Evolutionary conservation across 805 yeast genomes (phyloP).

Genomic region (Starmerella sp.): DNA sequence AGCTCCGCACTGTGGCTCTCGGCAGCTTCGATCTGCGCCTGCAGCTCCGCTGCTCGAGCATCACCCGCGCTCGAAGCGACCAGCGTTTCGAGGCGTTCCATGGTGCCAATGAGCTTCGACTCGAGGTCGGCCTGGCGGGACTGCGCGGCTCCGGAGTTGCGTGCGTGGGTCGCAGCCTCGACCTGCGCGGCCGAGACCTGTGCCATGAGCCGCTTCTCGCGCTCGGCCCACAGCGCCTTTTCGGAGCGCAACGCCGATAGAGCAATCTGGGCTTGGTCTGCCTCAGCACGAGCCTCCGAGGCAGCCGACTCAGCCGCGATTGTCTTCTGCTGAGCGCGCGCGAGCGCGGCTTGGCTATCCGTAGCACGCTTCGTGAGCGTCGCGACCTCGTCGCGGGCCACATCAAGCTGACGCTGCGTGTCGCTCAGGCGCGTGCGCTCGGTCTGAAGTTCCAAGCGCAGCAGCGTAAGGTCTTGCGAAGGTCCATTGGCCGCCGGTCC

Average conservation of each 20-base stretch:
- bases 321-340: constrained; percentile 5
- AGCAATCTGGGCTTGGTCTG: background rate
- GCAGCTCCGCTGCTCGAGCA: constrained; percentile 24
- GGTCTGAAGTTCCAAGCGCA: constrained; percentile 20
- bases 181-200: constrained; percentile 3
- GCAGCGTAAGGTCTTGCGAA: background rate
- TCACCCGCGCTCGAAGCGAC: constrained; percentile 16
- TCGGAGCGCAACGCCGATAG: background rate
- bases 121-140: constrained; percentile 1
- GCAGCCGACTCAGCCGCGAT: background rate
- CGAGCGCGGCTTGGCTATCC: background rate
- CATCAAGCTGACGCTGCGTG: constrained; percentile 27
- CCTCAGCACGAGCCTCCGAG: constrained; percentile 14
- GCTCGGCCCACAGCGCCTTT: constrained; percentile 4
- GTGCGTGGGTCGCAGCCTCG: background rate
- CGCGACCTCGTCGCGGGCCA: constrained; percentile 22
- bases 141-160: background rate
- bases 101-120: background rate
- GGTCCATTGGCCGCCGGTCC: background rate
- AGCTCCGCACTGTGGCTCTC: constrained; percentile 9
- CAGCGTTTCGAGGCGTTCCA: constrained; percentile 11
- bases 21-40: constrained; percentile 15
- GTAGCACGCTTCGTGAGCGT: background rate
- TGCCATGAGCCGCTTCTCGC: constrained; percentile 13
- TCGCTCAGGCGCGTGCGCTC: constrained; percentile 25